These are phyloP conservation scores for Entomortierella beljakovae DNA, from an alignment of 192 early-diverging fungal species.

Conservation along the genomic window DNA sequence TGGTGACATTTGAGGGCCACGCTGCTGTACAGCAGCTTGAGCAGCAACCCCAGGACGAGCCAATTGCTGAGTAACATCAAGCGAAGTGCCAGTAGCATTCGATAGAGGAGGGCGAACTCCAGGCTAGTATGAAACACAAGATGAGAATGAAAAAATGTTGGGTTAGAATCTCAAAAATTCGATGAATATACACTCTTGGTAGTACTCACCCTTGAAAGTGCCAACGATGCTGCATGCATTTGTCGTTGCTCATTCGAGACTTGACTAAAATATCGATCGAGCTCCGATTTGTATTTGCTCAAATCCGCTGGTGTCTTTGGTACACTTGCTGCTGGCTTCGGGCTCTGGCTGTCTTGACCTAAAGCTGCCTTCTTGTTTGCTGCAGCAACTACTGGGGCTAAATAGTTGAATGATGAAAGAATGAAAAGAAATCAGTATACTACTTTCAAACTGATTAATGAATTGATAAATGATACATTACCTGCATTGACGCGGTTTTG, in stretches of 20 bases:
- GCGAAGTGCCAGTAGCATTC: conserved; percentile 6
- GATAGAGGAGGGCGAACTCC: conserved; percentile 33
- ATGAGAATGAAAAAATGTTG: background rate
- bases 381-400: conserved; percentile 50
- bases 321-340: conserved; percentile 33
- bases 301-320: conserved; percentile 64
- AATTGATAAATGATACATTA: background rate
- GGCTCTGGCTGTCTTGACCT: conserved; percentile 47
- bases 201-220: conserved; percentile 54
- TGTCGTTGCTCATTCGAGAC: conserved; percentile 62
- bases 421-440: background rate
- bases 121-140: conserved; percentile 9
- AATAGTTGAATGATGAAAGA: background rate
- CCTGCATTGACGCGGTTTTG: conserved; percentile 41
- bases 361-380: conserved; percentile 57
- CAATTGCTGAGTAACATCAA: conserved; percentile 47
- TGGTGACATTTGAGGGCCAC: conserved; percentile 43
- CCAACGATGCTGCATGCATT: conserved; percentile 56
- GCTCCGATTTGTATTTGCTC: conserved; percentile 61
- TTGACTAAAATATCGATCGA: conserved; percentile 63
- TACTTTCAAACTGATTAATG: conserved; percentile 20
- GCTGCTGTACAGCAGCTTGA: conserved; percentile 33
- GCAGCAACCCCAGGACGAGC: conserved; percentile 29
- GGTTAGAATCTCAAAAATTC: too few relatives aligned
- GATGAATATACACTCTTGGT: background rate